Conservation (phyloP, 2,329 filamentous ascomycete genomes). For the Phyllosticta citriasiana region DNA sequence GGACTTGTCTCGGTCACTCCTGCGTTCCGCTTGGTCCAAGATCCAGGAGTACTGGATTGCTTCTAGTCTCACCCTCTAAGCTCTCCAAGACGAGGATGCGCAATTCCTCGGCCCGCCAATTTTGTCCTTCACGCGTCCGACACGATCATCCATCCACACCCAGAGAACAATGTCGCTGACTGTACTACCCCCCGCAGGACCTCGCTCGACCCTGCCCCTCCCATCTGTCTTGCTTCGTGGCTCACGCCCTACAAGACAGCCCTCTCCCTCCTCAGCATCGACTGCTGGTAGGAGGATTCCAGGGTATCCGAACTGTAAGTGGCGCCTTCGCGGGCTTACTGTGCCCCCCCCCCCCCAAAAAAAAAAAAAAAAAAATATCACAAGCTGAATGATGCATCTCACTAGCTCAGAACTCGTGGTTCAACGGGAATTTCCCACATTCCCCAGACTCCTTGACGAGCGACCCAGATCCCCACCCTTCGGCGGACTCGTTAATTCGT, state of each 20-base stretch:
- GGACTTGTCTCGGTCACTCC: constrained; percentile 8
- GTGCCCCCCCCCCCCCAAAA: too few species aligned
- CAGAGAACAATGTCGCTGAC: background rate
- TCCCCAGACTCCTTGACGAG: constrained; percentile 33
- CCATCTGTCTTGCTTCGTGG: constrained; percentile 4
- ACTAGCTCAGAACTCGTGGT: constrained; percentile 19
- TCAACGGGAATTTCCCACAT: constrained; percentile 31
- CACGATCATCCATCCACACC: constrained; percentile 9
- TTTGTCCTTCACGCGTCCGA: background rate
- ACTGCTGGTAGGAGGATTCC: constrained; percentile 9
- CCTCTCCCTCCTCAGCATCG: constrained; percentile 6
- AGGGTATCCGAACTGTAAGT: background rate
- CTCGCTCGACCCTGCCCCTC: background rate
- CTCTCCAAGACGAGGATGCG: background rate
- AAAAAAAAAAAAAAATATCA: background rate
- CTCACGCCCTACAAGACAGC: constrained; percentile 7
- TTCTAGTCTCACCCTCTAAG: background rate
- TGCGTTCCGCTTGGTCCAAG: constrained; percentile 10
- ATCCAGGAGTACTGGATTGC: constrained; percentile 8
- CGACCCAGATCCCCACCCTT: constrained; percentile 21
- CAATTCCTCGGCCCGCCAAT: background rate
- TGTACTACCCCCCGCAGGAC: constrained; percentile 2
- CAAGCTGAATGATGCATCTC: constrained; percentile 19
- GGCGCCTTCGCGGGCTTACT: background rate
- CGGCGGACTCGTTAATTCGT: constrained; percentile 46